These are phyloP conservation scores for Aspergillus nanangensis DNA, from an alignment of 495 filamentous ascomycete species.

Conservation along the genomic window DNA sequence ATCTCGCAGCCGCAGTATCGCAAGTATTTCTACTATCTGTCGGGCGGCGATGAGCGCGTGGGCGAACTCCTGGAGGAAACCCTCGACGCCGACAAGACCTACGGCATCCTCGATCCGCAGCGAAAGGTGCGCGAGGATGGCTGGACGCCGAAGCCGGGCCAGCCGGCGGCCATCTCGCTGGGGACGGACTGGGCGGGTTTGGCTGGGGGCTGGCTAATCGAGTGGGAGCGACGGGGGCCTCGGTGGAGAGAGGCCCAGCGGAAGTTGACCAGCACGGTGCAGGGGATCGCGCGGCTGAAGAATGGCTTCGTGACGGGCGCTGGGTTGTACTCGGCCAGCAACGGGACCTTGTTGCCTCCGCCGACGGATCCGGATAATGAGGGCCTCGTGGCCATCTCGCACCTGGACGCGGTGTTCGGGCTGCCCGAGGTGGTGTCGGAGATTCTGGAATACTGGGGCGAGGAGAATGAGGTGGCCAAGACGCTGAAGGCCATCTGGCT, in stretches of 20 bases:
- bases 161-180: conserved; percentile 33
- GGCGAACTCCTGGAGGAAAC: conserved; percentile 39
- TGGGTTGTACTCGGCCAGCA: conserved; percentile 36
- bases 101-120: conserved; percentile 38
- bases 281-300: conserved; percentile 37
- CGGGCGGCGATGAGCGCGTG: conserved; percentile 39
- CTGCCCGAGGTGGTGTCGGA: conserved; percentile 40
- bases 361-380: conserved; percentile 34
- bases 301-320: conserved; percentile 45
- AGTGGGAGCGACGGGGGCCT: conserved; percentile 42
- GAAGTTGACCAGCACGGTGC: conserved; percentile 32
- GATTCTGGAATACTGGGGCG: conserved; percentile 26
- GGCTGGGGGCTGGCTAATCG: conserved; percentile 41
- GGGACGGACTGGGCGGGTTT: conserved; percentile 46
- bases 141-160: conserved; percentile 33
- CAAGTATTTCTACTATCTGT: conserved; percentile 42
- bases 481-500: conserved; percentile 37
- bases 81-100: conserved; percentile 36
- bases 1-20: conserved; percentile 30
- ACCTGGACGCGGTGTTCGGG: conserved; percentile 43
- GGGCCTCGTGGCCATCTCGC: conserved; percentile 35
- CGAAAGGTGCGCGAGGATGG: conserved; percentile 43
- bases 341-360: conserved; percentile 34
- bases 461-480: conserved; percentile 14
- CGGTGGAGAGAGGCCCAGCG: conserved; percentile 35